Base-by-base conservation (phyloP, 208 protist species). In the Polymyxa betae region DNA sequence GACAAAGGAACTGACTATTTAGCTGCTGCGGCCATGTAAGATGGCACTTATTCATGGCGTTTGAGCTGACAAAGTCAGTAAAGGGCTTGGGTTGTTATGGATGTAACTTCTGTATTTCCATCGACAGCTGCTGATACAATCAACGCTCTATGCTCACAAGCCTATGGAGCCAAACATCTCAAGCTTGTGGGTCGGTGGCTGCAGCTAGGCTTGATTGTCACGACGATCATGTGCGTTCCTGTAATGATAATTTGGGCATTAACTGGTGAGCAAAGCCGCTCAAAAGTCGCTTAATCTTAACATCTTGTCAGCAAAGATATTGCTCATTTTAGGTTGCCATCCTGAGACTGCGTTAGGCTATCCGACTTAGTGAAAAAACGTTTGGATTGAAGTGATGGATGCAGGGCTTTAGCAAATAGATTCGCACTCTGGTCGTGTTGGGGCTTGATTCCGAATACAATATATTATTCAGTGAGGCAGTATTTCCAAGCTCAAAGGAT, bases 401-500 rank as follows among this genome's bases (percentile, higher is more conserved):
- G 16, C 32, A 89, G 46, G n/a, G 32, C 5, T 38, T 38, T 89
- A 44, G 54, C 54, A 1, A 77, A 89, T 44, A 44, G 10, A 20
- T 89, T 64, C 38, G 54, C 54, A 1, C 45, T 77, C 16, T 89
- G 46, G 54, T 89, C 46, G 29, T 35, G 5, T 1, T 89, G 5
- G 5, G 46, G 54, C 32, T 29, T 89, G 5, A 72, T 89, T 44
- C 46, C 54, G 16, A 77, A 89, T 45, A 45, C 32, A 20, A n/a
- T 77, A 16, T 90, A 90, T 52, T 46, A 77, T 16, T 0, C 38
- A 16, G 29, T 90, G 0, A 40, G 89, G 0, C 46, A 87, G 16
- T 90, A 90, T 44, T 90, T 90, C 77, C 89, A 90, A 78, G 89
- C 89, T 32, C 54, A 89, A 66, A 16, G 38, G 12, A 90, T 90